Base-by-base conservation (phyloP, 1,284 basidiomycete genomes). In the Phylloboletellus chloephorus region DNA sequence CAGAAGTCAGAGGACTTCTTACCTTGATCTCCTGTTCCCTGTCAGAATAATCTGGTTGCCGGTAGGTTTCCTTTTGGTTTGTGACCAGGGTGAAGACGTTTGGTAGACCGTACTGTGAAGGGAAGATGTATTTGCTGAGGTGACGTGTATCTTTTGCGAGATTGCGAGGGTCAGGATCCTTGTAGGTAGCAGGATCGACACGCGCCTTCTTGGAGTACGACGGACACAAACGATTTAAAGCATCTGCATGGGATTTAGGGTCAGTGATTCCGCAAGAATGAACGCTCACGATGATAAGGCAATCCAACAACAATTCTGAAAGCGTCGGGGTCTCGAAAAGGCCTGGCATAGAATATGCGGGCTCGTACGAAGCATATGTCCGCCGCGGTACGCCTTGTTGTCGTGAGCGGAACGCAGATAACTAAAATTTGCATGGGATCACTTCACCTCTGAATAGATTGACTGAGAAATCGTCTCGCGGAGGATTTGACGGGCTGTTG, bases 81-180 rank as follows among this genome's bases (percentile, higher is more conserved):
- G 44, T 42, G 30, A 40, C 44, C 41, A 54, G 42, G 15, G 35
- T 24, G 39, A 76, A 91, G 3, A 79, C 71, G 48, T 70, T 86
- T 9, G 71, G 60, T 1, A 94, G 61, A 0, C 74, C 73, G 51
- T 83, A 89, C 50, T 91, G 86, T 21, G 79, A 71, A 6, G 89
- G 81, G 52, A 94, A 94, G 0, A 95, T 67, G 56, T 93, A 88
- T 65, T 90, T 92, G 16, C 81, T 71, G 2, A 89, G 60, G 52
- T 81, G 81, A 16, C 85, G 72, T 1, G 75, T 73, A 40, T 74
- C 58, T 31, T 67, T 67, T 36, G 64, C 68, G 50, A 74, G 71
- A 41, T 65, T 55, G 10, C 59, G 63, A 16, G 68, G 61, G 47
- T 76, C 70, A 1, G 68, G 67, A 32, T 73, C 68, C 10, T 60